phyloP scores from a whole-genome alignment of 2,329 filamentous ascomycete genomes.

The Setomelanomma holmii region DNA sequence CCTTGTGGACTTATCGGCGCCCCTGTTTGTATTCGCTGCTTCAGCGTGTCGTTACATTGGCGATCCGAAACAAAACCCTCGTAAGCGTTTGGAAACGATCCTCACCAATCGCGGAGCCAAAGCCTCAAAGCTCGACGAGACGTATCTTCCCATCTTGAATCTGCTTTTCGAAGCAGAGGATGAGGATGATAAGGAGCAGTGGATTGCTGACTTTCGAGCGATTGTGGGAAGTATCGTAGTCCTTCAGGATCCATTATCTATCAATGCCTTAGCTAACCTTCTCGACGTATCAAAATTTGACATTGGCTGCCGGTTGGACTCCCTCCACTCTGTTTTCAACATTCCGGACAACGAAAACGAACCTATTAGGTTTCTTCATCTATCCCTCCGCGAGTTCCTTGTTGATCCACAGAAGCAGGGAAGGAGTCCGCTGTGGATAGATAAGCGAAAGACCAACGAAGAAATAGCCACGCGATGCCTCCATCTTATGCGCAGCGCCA shows the following conservation, averaged over 20 bases:
- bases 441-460: conserved; percentile 42
- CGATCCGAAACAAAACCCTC: conserved; percentile 2
- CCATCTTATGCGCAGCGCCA: conserved; percentile 28
- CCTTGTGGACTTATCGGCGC: conserved; percentile 29
- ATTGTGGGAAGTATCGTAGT: conserved; percentile 18
- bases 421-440: conserved; percentile 30
- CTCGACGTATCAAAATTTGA: conserved; percentile 8
- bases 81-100: conserved; percentile 1
- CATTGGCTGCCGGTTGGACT: conserved; percentile 11
- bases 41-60: conserved; percentile 17
- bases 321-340: conserved; percentile 20
- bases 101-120: background rate
- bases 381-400: conserved; percentile 27
- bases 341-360: conserved; percentile 6
- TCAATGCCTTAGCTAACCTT: conserved; percentile 13
- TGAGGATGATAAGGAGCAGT: conserved; percentile 1
- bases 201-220: conserved; percentile 4
- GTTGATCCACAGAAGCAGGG: conserved; percentile 9
- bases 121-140: conserved; percentile 6
- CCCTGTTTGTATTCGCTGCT: conserved; percentile 42
- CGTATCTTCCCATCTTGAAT: conserved; percentile 16
- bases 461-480: conserved; percentile 42
- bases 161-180: background rate
- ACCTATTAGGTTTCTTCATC: conserved; percentile 19
- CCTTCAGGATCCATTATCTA: conserved; percentile 16